Conservation (phyloP, 768 basidiomycete species). For the Macrocybe gigantea region DNA sequence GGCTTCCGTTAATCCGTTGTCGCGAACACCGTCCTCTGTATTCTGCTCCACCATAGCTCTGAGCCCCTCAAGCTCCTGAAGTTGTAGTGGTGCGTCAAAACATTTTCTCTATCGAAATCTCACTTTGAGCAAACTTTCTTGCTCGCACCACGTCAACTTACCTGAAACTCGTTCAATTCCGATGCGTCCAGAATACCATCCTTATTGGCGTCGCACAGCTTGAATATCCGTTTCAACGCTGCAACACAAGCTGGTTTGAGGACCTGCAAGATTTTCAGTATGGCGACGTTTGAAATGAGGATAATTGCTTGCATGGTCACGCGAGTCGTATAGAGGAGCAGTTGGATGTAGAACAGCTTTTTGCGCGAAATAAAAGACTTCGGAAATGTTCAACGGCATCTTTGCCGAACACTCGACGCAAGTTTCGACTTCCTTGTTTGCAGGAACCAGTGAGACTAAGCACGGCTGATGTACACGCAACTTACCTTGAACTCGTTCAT, state of each 20-base stretch:
- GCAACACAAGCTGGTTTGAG: slow-evolving; percentile 89
- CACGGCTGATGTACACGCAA: slow-evolving; percentile 2
- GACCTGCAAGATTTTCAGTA: slow-evolving; percentile 41
- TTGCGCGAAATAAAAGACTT: slow-evolving; percentile 98
- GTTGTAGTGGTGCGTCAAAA: slow-evolving; percentile 88
- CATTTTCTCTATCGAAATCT: slow-evolving; percentile 69
- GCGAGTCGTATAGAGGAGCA: slow-evolving; percentile 92
- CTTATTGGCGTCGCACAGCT: slow-evolving; percentile 91
- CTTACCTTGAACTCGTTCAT: slow-evolving; percentile 98
- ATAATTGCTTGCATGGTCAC: slow-evolving; percentile 71
- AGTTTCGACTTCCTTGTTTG: slow-evolving; percentile 88
- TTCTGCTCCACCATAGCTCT: slow-evolving; percentile 84
- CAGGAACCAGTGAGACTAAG: slow-evolving; percentile 7
- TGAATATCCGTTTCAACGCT: slow-evolving; percentile 91
- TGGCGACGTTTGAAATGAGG: slow-evolving; percentile 1
- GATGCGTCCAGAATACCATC: slow-evolving; percentile 86
- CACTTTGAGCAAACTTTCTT: slow-evolving; percentile 3
- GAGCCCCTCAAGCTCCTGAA: slow-evolving; percentile 95
- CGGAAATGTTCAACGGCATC: slow-evolving; percentile 85
- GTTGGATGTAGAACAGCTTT: slow-evolving; percentile 97
- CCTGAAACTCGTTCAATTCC: slow-evolving; percentile 97
- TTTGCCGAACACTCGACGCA: slow-evolving; percentile 97
- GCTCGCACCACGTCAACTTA: slow-evolving; percentile 25
- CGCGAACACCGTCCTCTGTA: slow-evolving; percentile 67
- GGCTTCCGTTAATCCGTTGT: slow-evolving; percentile 81